Evolutionary conservation across 495 filamentous ascomycete species (phyloP).

Genomic region (Hapsidospora chrysogenum): DNA sequence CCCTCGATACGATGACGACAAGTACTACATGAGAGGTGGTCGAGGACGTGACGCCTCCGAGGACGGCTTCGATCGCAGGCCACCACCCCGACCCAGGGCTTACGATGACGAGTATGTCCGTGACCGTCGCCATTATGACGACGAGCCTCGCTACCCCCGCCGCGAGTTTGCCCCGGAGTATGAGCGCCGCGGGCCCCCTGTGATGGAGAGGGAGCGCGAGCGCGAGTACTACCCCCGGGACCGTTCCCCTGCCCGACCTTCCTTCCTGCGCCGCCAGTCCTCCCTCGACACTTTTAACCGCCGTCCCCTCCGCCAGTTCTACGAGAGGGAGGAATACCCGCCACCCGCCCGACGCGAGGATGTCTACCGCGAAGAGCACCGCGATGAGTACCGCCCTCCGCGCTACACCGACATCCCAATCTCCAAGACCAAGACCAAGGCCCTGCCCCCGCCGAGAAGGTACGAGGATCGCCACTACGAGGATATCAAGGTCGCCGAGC

Average conservation of each 20-base stretch:
- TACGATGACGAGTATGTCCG: conserved; percentile 20
- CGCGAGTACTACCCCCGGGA: conserved; percentile 11
- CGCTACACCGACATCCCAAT: conserved; percentile 27
- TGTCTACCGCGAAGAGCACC: conserved; percentile 2
- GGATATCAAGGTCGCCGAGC: conserved; percentile 53
- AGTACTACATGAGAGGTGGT: conserved; percentile 9
- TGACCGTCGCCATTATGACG: conserved; percentile 23
- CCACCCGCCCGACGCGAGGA: conserved; percentile 16
- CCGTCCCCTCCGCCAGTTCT: conserved; percentile 26
- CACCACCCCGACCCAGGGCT: conserved; percentile 8
- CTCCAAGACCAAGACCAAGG: conserved; percentile 31
- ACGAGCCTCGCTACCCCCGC: conserved; percentile 11
- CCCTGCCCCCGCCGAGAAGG: conserved; percentile 25
- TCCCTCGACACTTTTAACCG: conserved; percentile 34
- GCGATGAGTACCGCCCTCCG: conserved; percentile 25
- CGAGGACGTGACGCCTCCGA: conserved; percentile 14
- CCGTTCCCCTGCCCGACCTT: conserved; percentile 12
- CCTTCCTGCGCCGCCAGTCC: conserved; percentile 21
- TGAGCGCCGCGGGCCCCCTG: conserved; percentile 11
- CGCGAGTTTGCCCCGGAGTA: conserved; percentile 13
- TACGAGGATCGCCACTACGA: conserved; percentile 33
- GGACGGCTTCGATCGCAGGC: conserved; percentile 14
- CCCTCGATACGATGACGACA: conserved; percentile 12
- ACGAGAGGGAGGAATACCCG: conserved; percentile 25
- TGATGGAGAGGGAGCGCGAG: conserved; percentile 16